Evolutionary conservation across 495 filamentous ascomycete genomes (phyloP).

Genomic region (Penicillium verhagenii): DNA sequence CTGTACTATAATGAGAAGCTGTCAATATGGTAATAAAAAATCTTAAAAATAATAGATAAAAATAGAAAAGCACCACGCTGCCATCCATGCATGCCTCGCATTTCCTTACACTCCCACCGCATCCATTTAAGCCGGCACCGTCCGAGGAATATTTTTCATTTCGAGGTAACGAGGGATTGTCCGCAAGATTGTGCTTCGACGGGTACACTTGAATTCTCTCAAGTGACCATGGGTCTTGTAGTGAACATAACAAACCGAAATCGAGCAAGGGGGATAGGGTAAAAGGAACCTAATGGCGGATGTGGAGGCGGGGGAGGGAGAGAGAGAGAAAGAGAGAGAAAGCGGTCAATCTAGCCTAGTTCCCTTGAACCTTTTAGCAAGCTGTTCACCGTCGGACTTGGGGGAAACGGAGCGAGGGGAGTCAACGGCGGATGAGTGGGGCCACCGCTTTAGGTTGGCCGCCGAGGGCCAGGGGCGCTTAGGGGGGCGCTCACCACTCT

Average conservation of each 20-base stretch:
- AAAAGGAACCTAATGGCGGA: conserved; percentile 10
- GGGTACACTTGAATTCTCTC: background rate
- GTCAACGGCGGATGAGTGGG: conserved; percentile 24
- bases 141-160: background rate
- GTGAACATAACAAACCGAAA: background rate
- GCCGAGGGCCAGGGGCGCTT: conserved; percentile 66
- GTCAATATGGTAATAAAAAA: background rate
- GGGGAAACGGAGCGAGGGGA: conserved; percentile 41
- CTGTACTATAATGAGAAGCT: background rate
- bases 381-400: conserved; percentile 62
- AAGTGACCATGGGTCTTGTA: background rate
- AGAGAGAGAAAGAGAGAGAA: conserved; percentile 11
- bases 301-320: too few relatives aligned
- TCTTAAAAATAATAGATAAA: background rate
- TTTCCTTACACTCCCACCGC: background rate
- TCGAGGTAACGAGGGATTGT: background rate
- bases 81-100: too few relatives aligned
- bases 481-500: conserved; percentile 93
- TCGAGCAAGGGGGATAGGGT: background rate
- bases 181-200: background rate
- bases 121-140: background rate
- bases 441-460: conserved; percentile 35
- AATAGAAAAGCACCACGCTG: background rate
- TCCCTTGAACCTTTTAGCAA: conserved; percentile 99
- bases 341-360: conserved; percentile 76